These are phyloP conservation scores for Canavalia gladiata DNA, from an alignment of 306 rosid species.

Conservation along the genomic window DNA sequence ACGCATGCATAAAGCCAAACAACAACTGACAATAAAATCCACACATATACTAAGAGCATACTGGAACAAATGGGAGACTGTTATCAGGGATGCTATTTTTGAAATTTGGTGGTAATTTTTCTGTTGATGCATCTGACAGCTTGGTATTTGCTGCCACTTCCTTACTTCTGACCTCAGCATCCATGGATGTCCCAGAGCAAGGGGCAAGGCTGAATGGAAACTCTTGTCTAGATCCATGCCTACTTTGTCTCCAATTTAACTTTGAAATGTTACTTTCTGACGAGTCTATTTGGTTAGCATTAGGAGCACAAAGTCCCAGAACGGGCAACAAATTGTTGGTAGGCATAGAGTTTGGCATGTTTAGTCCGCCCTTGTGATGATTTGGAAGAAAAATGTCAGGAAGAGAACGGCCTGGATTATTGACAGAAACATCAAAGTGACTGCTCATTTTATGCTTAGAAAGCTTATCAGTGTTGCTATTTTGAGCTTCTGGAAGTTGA, in stretches of 20 bases:
- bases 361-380: constrained; percentile 64
- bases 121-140: constrained; percentile 62
- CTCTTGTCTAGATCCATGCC: constrained; percentile 77
- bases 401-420: constrained; percentile 59
- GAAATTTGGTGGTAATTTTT: constrained; percentile 63
- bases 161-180: constrained; percentile 65
- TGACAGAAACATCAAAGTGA: constrained; percentile 64
- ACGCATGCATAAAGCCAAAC: constrained; percentile 33
- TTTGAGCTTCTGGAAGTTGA: constrained; percentile 62
- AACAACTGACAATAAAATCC: constrained; percentile 34
- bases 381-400: constrained; percentile 70
- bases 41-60: constrained; percentile 49
- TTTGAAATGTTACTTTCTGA: constrained; percentile 70
- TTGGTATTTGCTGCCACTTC: constrained; percentile 61
- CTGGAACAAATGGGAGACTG: constrained; percentile 70
- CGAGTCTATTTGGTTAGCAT: constrained; percentile 72
- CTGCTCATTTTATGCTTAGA: constrained; percentile 62
- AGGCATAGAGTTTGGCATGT: constrained; percentile 54
- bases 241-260: constrained; percentile 70
- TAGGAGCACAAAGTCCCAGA: constrained; percentile 96
- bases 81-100: constrained; percentile 68
- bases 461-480: constrained; percentile 59
- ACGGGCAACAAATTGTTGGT: constrained; percentile 78
- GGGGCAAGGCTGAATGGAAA: constrained; percentile 93
- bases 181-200: constrained; percentile 64